Conservation (phyloP, 331 rosid species). For the Malus hybrid region DNA sequence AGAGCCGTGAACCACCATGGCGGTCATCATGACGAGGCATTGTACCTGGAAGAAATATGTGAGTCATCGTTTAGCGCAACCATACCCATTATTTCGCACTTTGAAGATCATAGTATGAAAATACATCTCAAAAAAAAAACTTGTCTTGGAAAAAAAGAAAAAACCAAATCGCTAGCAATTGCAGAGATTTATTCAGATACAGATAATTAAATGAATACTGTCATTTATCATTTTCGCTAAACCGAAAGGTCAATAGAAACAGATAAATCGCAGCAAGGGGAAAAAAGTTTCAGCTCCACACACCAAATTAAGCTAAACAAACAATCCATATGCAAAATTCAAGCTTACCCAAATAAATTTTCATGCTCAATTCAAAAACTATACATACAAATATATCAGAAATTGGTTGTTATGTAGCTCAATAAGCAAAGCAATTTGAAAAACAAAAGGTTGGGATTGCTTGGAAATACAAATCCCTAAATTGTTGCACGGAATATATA, state of each 20-base stretch:
- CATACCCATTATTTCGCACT: background rate
- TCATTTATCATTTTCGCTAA: background rate
- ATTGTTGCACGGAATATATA: background rate
- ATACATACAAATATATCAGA: background rate
- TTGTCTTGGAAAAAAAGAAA: background rate
- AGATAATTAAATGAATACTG: background rate
- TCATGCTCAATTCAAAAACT: background rate
- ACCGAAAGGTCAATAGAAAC: background rate
- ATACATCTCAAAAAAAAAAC: background rate
- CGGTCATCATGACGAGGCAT: conserved; percentile 84
- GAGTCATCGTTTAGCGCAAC: background rate
- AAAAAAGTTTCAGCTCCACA: background rate
- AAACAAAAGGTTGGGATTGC: background rate
- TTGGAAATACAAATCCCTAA: background rate
- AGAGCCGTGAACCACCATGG: conserved; percentile 65
- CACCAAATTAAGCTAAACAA: background rate
- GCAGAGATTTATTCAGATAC: background rate
- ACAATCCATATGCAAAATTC: background rate
- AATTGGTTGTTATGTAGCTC: background rate
- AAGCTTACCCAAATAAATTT: background rate
- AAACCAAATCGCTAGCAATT: background rate
- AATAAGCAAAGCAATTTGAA: background rate
- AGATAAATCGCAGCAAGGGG: background rate
- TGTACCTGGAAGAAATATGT: conserved; percentile 16
- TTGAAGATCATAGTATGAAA: background rate